phyloP scores from a whole-genome alignment of 2,329 filamentous ascomycete genomes.

The Aureobasidium sp. region DNA sequence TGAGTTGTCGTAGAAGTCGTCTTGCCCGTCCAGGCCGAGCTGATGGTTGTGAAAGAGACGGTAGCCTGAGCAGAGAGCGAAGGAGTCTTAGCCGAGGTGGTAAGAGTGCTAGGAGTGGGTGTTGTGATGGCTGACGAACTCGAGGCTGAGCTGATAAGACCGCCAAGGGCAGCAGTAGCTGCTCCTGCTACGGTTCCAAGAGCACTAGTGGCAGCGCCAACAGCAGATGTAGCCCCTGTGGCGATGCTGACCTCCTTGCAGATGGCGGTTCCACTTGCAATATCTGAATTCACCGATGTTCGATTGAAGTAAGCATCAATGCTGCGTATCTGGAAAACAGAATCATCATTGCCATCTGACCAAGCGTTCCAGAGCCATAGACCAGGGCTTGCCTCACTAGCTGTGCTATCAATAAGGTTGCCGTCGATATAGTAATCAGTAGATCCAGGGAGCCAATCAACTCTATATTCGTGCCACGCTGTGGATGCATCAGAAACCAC shows the following conservation, averaged over 20 bases:
- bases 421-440: conserved; percentile 67
- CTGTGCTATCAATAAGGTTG: conserved; percentile 48
- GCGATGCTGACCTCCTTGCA: not conserved
- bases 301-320: conserved; percentile 57
- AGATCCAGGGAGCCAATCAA: conserved; percentile 59
- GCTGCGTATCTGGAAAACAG: conserved; percentile 58
- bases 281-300: not conserved
- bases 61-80: conserved; percentile 6
- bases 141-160: not conserved
- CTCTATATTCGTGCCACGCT: conserved; percentile 72
- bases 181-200: not conserved
- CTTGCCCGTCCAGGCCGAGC: conserved; percentile 17
- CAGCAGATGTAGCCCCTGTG: not conserved
- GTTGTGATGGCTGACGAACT: not conserved
- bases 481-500: conserved; percentile 56
- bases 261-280: not conserved
- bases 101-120: conserved; percentile 11
- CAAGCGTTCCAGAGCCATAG: conserved; percentile 66
- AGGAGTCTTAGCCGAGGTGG: not conserved
- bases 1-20: conserved; percentile 12
- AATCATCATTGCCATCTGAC: conserved; percentile 56
- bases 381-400: conserved; percentile 50
- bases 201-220: not conserved
- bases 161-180: not conserved
- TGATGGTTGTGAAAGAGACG: conserved; percentile 17